These are phyloP conservation scores for Betula pendula DNA, from an alignment of 306 rosid species.

Conservation along the genomic window DNA sequence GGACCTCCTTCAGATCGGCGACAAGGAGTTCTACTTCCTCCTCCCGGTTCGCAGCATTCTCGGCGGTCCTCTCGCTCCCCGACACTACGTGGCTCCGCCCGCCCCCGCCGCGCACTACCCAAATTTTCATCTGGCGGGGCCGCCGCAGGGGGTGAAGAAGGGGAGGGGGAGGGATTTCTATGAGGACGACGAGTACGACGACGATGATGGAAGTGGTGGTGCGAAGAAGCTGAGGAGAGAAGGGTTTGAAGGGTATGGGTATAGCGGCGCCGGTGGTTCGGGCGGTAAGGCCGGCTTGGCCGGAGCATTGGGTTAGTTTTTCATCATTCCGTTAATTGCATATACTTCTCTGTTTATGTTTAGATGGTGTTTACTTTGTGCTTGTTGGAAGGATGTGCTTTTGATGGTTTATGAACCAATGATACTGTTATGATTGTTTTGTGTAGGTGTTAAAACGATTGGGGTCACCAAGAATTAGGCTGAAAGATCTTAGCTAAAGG, in stretches of 20 bases:
- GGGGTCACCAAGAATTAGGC: neutral
- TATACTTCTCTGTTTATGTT: neutral
- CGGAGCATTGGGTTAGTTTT: conserved; percentile 61
- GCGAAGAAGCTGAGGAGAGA: conserved; percentile 80
- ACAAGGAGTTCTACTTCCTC: conserved; percentile 87
- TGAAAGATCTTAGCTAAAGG: neutral
- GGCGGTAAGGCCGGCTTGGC: conserved; percentile 61
- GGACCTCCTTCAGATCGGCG: conserved; percentile 95
- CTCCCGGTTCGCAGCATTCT: conserved; percentile 78
- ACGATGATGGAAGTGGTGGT: conserved; percentile 53
- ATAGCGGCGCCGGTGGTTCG: conserved; percentile 51
- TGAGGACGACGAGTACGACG: conserved; percentile 83
- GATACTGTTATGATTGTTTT: neutral
- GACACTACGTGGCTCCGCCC: conserved; percentile 46
- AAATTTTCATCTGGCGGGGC: conserved; percentile 43
- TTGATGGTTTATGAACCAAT: conserved; percentile 2
- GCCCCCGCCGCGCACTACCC: conserved; percentile 40
- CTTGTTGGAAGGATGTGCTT: neutral
- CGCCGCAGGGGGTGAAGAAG: conserved; percentile 61
- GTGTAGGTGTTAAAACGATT: neutral
- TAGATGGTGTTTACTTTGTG: neutral
- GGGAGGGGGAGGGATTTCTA: conserved; percentile 66
- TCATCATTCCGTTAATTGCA: neutral
- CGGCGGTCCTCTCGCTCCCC: conserved; percentile 53
- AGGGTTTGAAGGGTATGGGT: conserved; percentile 62